Evolutionary conservation across 1,139 yeast genomes (phyloP).

Genomic region (Keqinozyma sinolaborantium): DNA sequence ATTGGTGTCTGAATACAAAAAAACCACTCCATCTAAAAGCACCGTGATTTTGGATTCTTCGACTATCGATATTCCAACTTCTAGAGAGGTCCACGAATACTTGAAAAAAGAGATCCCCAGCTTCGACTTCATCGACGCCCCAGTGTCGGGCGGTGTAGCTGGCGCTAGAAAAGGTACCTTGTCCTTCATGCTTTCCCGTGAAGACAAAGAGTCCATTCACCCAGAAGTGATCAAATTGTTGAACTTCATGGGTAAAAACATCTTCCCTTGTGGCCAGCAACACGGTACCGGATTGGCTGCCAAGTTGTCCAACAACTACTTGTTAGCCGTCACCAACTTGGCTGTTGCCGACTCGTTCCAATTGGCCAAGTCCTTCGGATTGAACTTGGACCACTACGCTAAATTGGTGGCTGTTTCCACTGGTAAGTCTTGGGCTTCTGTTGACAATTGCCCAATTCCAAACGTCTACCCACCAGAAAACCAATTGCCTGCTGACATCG

Average conservation of each 20-base stretch:
- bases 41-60: constrained; percentile 49
- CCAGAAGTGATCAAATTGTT: constrained; percentile 28
- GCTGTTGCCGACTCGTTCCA: constrained; percentile 63
- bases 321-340: constrained; percentile 54
- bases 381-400: constrained; percentile 47
- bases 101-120: constrained; percentile 29
- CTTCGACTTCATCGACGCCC: constrained; percentile 52
- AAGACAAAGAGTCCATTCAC: constrained; percentile 21
- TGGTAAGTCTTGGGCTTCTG: constrained; percentile 61
- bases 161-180: constrained; percentile 57
- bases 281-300: constrained; percentile 61
- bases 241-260: constrained; percentile 48
- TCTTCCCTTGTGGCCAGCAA: constrained; percentile 50
- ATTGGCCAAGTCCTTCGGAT: constrained; percentile 52
- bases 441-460: constrained; percentile 57
- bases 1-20: constrained; percentile 28
- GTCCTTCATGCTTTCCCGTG: constrained; percentile 55
- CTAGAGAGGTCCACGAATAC: constrained; percentile 36
- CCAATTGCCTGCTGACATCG: constrained; percentile 44
- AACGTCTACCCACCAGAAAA: constrained; percentile 44
- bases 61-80: constrained; percentile 53
- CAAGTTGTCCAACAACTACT: constrained; percentile 55
- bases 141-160: constrained; percentile 60
- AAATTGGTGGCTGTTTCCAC: constrained; percentile 55
- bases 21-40: constrained; percentile 7